Conservation (phyloP, 768 basidiomycete species). For the Mrakia hoshinonis region DNA sequence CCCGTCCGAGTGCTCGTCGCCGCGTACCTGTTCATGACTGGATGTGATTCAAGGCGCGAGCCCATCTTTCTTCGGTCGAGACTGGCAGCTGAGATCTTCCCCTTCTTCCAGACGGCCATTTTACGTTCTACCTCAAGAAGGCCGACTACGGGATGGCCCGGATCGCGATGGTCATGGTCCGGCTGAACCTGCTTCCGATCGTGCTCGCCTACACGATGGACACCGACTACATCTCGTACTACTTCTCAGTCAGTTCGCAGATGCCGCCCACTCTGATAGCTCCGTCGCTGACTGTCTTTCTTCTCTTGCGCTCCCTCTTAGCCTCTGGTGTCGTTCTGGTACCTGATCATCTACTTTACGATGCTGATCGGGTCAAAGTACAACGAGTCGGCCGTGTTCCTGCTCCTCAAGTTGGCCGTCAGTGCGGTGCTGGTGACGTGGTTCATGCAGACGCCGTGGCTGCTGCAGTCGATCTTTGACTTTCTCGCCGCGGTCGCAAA, state of each 20-base stretch:
- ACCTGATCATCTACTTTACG: constrained; percentile 72
- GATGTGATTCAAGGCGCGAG: constrained; percentile 53
- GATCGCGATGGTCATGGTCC: constrained; percentile 65
- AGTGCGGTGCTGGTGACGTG: constrained; percentile 58
- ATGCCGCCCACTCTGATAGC: too few relatives aligned
- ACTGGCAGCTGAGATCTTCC: constrained; percentile 3
- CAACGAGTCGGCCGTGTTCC: constrained; percentile 61
- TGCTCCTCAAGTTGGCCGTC: constrained; percentile 60
- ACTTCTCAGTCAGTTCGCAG: constrained; percentile 42
- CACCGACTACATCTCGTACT: constrained; percentile 68
- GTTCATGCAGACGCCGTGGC: constrained; percentile 57
- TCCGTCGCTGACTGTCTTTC: neutral
- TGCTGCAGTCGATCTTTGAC: constrained; percentile 57
- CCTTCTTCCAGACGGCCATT: constrained; percentile 47
- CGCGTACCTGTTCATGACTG: constrained; percentile 84
- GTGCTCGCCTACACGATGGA: constrained; percentile 81
- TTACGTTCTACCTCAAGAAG: constrained; percentile 79
- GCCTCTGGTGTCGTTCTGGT: constrained; percentile 82
- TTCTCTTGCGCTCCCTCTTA: constrained; percentile 53
- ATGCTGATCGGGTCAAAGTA: constrained; percentile 60
- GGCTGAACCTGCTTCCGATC: constrained; percentile 74
- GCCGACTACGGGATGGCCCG: constrained; percentile 74
- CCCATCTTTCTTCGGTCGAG: neutral
- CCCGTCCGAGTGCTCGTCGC: constrained; percentile 80
- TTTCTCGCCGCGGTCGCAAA: constrained; percentile 57